Conservation (phyloP, 495 filamentous ascomycete genomes). For the Jackrogersella minutella region DNA sequence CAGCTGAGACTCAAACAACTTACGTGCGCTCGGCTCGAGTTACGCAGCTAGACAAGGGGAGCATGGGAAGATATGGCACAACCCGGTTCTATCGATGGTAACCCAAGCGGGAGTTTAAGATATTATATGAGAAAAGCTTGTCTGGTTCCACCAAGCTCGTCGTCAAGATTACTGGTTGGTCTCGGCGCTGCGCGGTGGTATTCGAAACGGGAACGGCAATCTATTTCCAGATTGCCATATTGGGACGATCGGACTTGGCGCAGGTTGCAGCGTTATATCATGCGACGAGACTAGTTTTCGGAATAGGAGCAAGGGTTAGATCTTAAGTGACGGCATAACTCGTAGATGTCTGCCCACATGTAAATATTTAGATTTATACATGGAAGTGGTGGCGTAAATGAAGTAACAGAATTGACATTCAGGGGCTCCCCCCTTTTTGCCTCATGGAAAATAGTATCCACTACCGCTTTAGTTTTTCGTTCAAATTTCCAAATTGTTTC, state of each 20-base stretch:
- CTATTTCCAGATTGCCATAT: constrained; percentile 25
- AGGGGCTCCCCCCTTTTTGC: no score
- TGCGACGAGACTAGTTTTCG: not conserved
- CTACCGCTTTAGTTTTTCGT: no score
- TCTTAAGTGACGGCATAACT: no score
- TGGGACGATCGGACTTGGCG: constrained; percentile 2
- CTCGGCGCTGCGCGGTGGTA: constrained; percentile 12
- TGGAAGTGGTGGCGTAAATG: no score
- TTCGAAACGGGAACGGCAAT: constrained; percentile 26
- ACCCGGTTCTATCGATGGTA: constrained; percentile 1
- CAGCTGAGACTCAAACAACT: not conserved
- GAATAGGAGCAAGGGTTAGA: no score
- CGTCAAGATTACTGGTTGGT: not conserved
- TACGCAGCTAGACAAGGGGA: not conserved
- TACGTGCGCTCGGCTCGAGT: not conserved
- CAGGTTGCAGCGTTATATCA: not conserved
- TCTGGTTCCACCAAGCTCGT: constrained; percentile 1
- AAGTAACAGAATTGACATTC: no score
- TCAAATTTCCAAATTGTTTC: no score
- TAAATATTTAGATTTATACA: no score
- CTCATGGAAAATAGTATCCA: no score
- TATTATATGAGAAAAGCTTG: constrained; percentile 17
- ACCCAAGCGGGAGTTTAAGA: constrained; percentile 10
- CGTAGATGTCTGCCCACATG: no score
- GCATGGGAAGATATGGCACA: not conserved